Evolutionary conservation across 768 basidiomycete genomes (phyloP), one percentile per base, ranked within the genome.

Genomic region (Hortiboletus campestris): DNA sequence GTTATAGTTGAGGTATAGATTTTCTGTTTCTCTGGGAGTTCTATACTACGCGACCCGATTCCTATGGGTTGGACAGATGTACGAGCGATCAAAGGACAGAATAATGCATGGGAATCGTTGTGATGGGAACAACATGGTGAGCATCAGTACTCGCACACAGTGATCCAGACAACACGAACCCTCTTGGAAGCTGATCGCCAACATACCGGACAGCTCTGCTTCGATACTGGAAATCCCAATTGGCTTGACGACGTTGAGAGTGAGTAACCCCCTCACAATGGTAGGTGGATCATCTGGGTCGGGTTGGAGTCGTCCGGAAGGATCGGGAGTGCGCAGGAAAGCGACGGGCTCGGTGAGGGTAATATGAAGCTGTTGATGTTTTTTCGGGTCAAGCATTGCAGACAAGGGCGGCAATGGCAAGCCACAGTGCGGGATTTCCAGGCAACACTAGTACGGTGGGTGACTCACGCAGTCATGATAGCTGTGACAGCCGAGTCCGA

Each of bases 201-300:
- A 76, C 52, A 79, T 84, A 4, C 90, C 95, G 31, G 83, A 76
- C 29, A 98, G 73, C 66, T 88, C 85, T 41, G 95, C 78, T 49
- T 88, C 86, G 49, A 99, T 94, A 60, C 83, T 90, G 38, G 89
- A 86, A 58, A 99, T 89, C 62, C 82, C 84, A 50, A 84, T 94
- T 1, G 95, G 86, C 69, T 97, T 97, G 32, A 73, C 74, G 19
- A 90, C 73, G 34, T 78, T 75, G 25, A 91, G 72, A 3, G 81
- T 82, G 53, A 91, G 75, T 4, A 91, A 69, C 1, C 87, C 89
- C 57, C 89, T 74, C 7, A 91, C 75, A 60, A 87, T 72, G 14
- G 85, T 79, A 0, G 85, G 82, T 1, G 88, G 78, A 3, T 84
- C 83, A 20, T 70, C 66, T 4, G 73, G 61, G 20, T 68, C 61